Conservation (phyloP, 305 asterid genomes). For the Fraxinus sp. region DNA sequence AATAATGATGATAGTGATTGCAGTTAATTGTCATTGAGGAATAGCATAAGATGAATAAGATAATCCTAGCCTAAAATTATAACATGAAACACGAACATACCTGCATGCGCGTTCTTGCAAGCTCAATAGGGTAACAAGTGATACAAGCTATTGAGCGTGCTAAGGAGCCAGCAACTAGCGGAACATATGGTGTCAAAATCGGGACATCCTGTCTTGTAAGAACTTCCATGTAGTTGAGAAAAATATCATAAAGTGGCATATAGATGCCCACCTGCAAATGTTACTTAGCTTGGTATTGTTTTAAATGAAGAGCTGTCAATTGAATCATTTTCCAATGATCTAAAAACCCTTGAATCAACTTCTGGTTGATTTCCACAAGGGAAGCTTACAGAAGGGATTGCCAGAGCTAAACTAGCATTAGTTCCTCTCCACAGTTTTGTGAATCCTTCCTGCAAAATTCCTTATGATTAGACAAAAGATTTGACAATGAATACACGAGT, state of each 20-base stretch:
- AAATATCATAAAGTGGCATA: constrained; percentile 88
- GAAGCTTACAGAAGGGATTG: constrained; percentile 69
- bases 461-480: constrained; percentile 12
- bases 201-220: constrained; percentile 52
- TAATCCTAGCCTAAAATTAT: neutral
- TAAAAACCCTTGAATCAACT: constrained; percentile 17
- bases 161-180: constrained; percentile 77
- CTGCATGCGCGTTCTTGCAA: constrained; percentile 98
- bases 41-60: neutral
- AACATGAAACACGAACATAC: constrained; percentile 30
- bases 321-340: constrained; percentile 1
- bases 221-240: constrained; percentile 64
- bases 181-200: constrained; percentile 57
- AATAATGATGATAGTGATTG: neutral
- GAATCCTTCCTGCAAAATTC: constrained; percentile 70
- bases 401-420: constrained; percentile 78
- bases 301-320: neutral
- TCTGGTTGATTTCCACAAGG: neutral
- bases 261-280: constrained; percentile 79
- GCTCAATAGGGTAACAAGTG: constrained; percentile 87
- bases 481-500: neutral
- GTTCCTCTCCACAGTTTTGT: constrained; percentile 86
- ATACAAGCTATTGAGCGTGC: constrained; percentile 84
- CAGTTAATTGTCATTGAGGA: neutral
- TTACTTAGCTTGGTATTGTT: neutral